These are phyloP conservation scores for Umbelopsis sp. DNA, from an alignment of 192 early-diverging fungal species.

Conservation along the genomic window DNA sequence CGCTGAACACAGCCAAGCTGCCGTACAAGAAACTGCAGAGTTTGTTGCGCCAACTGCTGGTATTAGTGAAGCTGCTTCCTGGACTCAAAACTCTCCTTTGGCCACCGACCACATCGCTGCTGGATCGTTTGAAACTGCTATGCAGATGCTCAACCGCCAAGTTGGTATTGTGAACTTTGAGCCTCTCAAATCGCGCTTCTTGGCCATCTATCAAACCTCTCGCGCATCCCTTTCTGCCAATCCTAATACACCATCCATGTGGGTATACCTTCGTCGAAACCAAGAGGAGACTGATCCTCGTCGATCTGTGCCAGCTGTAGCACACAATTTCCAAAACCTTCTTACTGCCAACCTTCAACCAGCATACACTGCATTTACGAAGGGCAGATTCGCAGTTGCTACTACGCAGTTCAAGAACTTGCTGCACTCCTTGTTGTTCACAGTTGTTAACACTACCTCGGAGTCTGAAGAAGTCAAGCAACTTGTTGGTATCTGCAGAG, in stretches of 20 bases:
- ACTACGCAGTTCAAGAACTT: conserved; percentile 74
- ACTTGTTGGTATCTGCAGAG: conserved; percentile 79
- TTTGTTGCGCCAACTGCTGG: conserved; percentile 82
- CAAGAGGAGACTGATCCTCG: conserved; percentile 55
- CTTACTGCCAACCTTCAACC: conserved; percentile 77
- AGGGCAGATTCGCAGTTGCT: conserved; percentile 83
- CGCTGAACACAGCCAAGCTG: conserved; percentile 60
- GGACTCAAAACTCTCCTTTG: conserved; percentile 84
- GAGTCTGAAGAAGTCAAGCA: conserved; percentile 80
- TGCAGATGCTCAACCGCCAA: conserved; percentile 92
- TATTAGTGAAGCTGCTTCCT: conserved; percentile 67
- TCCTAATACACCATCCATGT: conserved; percentile 62
- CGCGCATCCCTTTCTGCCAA: conserved; percentile 64
- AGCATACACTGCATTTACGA: conserved; percentile 79
- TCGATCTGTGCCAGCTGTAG: conserved; percentile 60
- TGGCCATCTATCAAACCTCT: conserved; percentile 82
- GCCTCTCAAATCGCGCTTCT: conserved; percentile 86
- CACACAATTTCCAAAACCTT: conserved; percentile 59
- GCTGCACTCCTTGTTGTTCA: conserved; percentile 79
- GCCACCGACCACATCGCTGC: conserved; percentile 95
- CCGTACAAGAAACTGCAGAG: conserved; percentile 53
- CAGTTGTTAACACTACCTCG: conserved; percentile 60
- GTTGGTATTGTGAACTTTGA: conserved; percentile 93
- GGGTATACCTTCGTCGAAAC: conserved; percentile 71
- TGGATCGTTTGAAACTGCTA: conserved; percentile 93